These are phyloP conservation scores for Epicoccum sorghinum DNA, from an alignment of 2,329 filamentous ascomycete species.

Conservation along the genomic window DNA sequence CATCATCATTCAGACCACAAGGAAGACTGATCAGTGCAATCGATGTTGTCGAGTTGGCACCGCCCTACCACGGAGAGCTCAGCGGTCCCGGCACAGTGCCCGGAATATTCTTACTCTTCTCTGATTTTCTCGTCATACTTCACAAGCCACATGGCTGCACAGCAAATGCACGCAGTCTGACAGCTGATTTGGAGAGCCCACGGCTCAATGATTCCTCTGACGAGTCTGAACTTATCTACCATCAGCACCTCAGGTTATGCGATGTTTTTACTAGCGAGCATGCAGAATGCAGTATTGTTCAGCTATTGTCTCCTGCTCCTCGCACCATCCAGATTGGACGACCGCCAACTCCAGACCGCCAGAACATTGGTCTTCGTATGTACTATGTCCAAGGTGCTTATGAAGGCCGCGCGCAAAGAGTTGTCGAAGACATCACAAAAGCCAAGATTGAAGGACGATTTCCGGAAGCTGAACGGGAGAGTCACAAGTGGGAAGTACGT, in stretches of 20 bases:
- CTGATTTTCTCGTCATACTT: constrained; percentile 78
- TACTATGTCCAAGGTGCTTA: constrained; percentile 77
- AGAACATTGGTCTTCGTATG: constrained; percentile 43
- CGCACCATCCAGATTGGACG: constrained; percentile 33
- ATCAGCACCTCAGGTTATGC: constrained; percentile 71
- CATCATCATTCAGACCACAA: constrained; percentile 70
- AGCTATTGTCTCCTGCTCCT: constrained; percentile 66
- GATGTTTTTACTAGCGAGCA: constrained; percentile 75
- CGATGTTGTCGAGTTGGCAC: constrained; percentile 77
- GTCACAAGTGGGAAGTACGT: constrained; percentile 79
- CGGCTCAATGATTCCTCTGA: constrained; percentile 50
- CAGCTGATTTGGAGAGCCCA: constrained; percentile 85
- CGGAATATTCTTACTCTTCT: constrained; percentile 82
- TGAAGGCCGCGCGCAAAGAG: constrained; percentile 76
- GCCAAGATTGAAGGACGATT: constrained; percentile 86
- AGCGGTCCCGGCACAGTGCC: constrained; percentile 53
- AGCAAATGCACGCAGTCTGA: constrained; percentile 74
- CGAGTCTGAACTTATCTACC: constrained; percentile 71
- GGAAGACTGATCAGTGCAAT: constrained; percentile 81
- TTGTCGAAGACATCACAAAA: constrained; percentile 85
- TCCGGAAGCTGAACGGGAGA: constrained; percentile 80
- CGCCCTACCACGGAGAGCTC: constrained; percentile 68
- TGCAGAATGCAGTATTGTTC: constrained; percentile 66
- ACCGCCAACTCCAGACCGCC: constrained; percentile 41
- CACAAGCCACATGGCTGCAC: constrained; percentile 70